Conservation (phyloP, 805 yeast species). For the Teunomyces barrocoloradensis region DNA sequence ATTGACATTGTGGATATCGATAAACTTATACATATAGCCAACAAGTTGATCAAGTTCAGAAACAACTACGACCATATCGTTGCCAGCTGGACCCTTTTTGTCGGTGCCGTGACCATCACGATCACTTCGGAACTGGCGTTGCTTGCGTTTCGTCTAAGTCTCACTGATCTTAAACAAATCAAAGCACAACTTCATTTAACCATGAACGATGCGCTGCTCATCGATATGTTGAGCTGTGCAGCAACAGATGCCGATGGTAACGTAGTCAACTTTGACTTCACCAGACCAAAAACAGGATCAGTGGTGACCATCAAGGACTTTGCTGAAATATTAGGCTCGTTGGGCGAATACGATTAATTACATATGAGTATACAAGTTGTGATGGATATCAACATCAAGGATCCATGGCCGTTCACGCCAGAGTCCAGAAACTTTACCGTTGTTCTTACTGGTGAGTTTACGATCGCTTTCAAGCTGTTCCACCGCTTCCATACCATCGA, state of each 20-base stretch:
- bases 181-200: constrained; percentile 27
- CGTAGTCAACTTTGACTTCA: constrained; percentile 27
- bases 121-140: background rate
- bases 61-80: constrained; percentile 26
- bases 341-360: constrained; percentile 35
- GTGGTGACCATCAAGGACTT: constrained; percentile 37
- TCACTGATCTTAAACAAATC: constrained; percentile 29
- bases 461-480: constrained; percentile 12
- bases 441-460: constrained; percentile 11
- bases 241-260: constrained; percentile 26
- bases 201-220: constrained; percentile 32
- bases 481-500: constrained; percentile 17
- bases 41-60: constrained; percentile 31
- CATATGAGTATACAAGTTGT: constrained; percentile 11
- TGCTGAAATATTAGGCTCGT: constrained; percentile 39
- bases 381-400: constrained; percentile 10
- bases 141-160: constrained; percentile 18
- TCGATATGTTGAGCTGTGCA: constrained; percentile 42
- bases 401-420: constrained; percentile 18
- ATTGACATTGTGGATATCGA: constrained; percentile 43
- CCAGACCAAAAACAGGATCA: constrained; percentile 23
- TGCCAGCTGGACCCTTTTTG: constrained; percentile 35
- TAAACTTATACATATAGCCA: constrained; percentile 28
- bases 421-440: constrained; percentile 16
- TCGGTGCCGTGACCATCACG: constrained; percentile 16